These are phyloP conservation scores for Ottelia alismoides DNA, from an alignment of 106 monocot genomes.

Conservation along the genomic window DNA sequence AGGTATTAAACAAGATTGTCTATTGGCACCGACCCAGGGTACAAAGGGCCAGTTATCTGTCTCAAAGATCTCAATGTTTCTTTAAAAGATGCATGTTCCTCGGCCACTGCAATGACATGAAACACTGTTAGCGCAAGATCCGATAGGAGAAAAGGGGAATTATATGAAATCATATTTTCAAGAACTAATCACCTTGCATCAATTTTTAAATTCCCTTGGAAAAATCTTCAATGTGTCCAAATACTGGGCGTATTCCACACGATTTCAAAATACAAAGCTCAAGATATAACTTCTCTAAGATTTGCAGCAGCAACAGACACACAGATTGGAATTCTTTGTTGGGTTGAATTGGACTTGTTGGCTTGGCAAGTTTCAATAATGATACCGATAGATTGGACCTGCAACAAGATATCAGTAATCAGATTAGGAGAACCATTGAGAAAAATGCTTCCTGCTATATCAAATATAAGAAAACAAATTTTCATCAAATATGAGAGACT, in stretches of 20 bases:
- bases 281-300: slow-evolving; percentile 77
- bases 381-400: slow-evolving; percentile 79
- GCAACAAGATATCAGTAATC: slow-evolving; percentile 9
- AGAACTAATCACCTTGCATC: slow-evolving; percentile 31
- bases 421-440: too few relatives aligned
- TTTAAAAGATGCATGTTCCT: slow-evolving; percentile 30
- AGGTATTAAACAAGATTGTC: too few relatives aligned
- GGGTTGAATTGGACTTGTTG: slow-evolving; percentile 20
- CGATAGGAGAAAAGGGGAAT: not conserved
- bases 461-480: too few relatives aligned
- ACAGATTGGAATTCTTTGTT: slow-evolving; percentile 24
- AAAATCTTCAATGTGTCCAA: slow-evolving; percentile 76
- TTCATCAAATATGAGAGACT: too few relatives aligned
- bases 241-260: slow-evolving; percentile 73
- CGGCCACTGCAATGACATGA: slow-evolving; percentile 36
- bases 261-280: slow-evolving; percentile 72
- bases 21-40: slow-evolving; percentile 54
- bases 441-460: too few relatives aligned
- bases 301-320: slow-evolving; percentile 53
- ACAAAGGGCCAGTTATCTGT: slow-evolving; percentile 40
- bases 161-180: not conserved
- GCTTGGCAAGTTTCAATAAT: slow-evolving; percentile 43
- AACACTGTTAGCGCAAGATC: not conserved
- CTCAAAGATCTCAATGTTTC: slow-evolving; percentile 33
- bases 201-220: slow-evolving; percentile 46